Evolutionary conservation across 2,329 filamentous ascomycete genomes (phyloP).

Genomic region (Triangularia setosa): DNA sequence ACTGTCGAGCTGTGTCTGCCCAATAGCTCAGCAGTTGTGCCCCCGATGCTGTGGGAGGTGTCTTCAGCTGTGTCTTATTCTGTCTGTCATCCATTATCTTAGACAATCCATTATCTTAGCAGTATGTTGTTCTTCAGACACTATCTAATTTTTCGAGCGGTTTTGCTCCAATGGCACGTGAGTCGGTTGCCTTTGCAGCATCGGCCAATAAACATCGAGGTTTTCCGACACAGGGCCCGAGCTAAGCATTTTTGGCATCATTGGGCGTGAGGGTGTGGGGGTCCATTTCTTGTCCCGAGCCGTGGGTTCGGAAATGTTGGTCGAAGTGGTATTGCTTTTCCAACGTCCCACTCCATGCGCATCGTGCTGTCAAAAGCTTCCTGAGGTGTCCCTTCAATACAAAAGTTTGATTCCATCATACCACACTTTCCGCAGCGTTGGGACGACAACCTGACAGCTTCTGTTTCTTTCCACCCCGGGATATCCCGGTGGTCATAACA

Average conservation of each 20-base stretch:
- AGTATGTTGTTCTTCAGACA: no score
- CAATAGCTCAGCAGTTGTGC: no score
- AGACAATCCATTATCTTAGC: neutral
- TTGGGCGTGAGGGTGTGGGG: neutral
- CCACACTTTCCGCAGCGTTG: neutral
- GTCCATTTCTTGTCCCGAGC: neutral
- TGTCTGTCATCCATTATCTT: neutral
- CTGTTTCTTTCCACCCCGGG: neutral
- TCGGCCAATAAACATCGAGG: neutral
- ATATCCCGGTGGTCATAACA: neutral
- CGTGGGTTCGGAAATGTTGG: neutral
- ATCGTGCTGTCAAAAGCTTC: neutral
- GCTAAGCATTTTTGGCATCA: neutral
- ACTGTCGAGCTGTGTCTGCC: neutral
- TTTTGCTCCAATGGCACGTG: neutral
- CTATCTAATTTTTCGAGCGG: neutral
- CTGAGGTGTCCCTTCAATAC: neutral
- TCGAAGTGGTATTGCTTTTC: neutral
- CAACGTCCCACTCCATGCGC: neutral
- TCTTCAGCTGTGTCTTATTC: neutral
- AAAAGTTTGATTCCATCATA: neutral
- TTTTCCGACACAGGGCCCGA: neutral
- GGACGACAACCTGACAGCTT: no score
- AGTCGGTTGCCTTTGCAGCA: neutral
- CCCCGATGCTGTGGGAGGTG: neutral